Percentiles rank a stretch among this genome's conserved stretches.
Conservation (phyloP, 2,329 filamentous ascomycete genomes). For the Pezicula rhizophila region DNA sequence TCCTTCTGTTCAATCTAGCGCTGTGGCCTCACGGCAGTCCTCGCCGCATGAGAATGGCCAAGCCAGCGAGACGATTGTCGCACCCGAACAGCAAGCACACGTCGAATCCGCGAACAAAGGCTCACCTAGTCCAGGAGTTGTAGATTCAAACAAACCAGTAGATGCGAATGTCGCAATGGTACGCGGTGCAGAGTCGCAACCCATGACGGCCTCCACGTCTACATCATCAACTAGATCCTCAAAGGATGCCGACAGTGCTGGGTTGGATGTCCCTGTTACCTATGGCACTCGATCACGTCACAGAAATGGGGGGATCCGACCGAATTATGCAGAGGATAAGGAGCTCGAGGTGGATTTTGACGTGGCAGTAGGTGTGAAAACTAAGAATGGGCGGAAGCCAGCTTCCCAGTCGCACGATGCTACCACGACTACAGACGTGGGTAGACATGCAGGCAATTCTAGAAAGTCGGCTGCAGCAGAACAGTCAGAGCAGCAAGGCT, state of each 20-base stretch:
- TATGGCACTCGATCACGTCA: constrained; percentile 96
- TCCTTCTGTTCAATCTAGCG: constrained; percentile 20
- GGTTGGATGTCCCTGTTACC: constrained; percentile 34
- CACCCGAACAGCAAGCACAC: constrained; percentile 9
- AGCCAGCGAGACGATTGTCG: constrained; percentile 5
- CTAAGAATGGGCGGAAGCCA: constrained; percentile 52
- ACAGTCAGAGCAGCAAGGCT: constrained; percentile 18
- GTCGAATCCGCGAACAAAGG: constrained; percentile 7
- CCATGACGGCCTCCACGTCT: constrained; percentile 43
- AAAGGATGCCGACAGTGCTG: constrained; percentile 37
- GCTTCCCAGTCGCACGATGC: constrained; percentile 32
- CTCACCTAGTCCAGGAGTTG: constrained; percentile 3
- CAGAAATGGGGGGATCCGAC: constrained; percentile 69
- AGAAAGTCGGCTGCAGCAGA: constrained; percentile 33
- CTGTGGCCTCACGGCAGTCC: constrained; percentile 12
- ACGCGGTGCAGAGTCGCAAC: constrained; percentile 29
- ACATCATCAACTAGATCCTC: constrained; percentile 38
- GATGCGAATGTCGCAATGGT: constrained; percentile 9
- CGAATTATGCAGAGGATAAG: constrained; percentile 92
- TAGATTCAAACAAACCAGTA: constrained; percentile 8
- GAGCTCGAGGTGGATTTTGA: constrained; percentile 91
- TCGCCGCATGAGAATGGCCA: constrained; percentile 15
- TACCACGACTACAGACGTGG: constrained; percentile 9
- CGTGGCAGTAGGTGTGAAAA: constrained; percentile 49
- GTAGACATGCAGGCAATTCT: constrained; percentile 19